Evolutionary conservation across 2,329 filamentous ascomycete genomes (phyloP).

Genomic region (Colletotrichum sp.): DNA sequence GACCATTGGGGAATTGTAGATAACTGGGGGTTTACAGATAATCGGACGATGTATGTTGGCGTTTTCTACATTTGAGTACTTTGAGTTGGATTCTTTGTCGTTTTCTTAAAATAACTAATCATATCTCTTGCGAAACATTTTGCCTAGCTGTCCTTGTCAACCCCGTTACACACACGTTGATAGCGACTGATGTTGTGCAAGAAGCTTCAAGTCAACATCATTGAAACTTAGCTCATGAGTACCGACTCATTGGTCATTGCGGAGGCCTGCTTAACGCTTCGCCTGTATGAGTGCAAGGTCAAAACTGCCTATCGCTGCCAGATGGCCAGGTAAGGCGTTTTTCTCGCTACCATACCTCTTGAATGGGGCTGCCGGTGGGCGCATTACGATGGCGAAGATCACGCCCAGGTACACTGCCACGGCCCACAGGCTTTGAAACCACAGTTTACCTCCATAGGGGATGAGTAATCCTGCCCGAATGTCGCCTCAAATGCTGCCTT

Average conservation of each 20-base stretch:
- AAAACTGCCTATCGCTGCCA: neutral
- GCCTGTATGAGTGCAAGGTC: neutral
- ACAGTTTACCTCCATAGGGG: neutral
- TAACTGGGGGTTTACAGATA: neutral
- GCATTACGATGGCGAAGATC: neutral
- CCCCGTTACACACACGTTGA: neutral
- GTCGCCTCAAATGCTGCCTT: neutral
- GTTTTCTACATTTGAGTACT: neutral
- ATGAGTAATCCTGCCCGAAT: neutral
- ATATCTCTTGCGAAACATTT: neutral
- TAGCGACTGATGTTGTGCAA: neutral
- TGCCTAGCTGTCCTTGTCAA: no score
- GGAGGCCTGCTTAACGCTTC: neutral
- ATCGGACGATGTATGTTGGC: neutral
- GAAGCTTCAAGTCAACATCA: neutral
- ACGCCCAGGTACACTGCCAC: neutral
- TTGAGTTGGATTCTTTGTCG: neutral
- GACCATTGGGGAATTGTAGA: neutral
- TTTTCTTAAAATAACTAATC: neutral
- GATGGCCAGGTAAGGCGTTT: neutral
- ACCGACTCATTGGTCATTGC: neutral
- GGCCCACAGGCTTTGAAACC: neutral
- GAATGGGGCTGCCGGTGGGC: neutral
- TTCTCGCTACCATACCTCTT: neutral
- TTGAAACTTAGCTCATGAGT: neutral